Evolutionary conservation across 75 land plant genomes (phyloP).

Genomic region (Cupressus sempervirens): DNA sequence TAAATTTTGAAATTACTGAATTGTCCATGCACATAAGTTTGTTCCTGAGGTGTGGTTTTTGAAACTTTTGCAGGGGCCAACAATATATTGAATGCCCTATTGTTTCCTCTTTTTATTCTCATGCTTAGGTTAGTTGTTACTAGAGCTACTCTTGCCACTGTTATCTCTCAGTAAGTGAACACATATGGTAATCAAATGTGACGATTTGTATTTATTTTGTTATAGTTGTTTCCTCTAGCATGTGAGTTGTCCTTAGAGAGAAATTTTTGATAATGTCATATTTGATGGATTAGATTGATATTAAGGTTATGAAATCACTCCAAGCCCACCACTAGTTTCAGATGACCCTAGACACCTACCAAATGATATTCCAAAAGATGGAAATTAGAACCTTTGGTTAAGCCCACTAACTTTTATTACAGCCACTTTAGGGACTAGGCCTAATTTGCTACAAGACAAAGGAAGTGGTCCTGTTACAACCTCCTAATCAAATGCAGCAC

Average conservation of each 20-base stretch:
- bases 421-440: too few species aligned
- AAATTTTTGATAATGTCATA: background rate
- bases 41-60: background rate
- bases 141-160: constrained; percentile 89
- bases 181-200: background rate
- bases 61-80: constrained; percentile 19
- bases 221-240: constrained; percentile 5
- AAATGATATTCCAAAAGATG: too few species aligned
- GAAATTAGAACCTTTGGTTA: too few species aligned
- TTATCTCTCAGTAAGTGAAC: constrained; percentile 71
- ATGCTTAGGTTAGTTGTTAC: constrained; percentile 52
- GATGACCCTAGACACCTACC: too few species aligned
- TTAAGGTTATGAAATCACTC: background rate
- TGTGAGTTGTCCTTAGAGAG: too few species aligned
- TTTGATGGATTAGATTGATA: background rate
- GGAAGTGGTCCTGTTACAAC: too few species aligned
- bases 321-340: too few species aligned
- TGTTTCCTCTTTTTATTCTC: constrained; percentile 76
- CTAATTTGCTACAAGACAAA: too few species aligned
- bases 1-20: background rate
- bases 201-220: background rate
- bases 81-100: constrained; percentile 58
- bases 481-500: too few species aligned
- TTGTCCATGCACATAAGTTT: background rate
- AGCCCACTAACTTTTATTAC: too few species aligned